Percentiles rank a stretch among this genome's conserved stretches.
These are phyloP conservation scores for Ettlia oleoabundans DNA, from an alignment of 139 green algal species.

Conservation along the genomic window DNA sequence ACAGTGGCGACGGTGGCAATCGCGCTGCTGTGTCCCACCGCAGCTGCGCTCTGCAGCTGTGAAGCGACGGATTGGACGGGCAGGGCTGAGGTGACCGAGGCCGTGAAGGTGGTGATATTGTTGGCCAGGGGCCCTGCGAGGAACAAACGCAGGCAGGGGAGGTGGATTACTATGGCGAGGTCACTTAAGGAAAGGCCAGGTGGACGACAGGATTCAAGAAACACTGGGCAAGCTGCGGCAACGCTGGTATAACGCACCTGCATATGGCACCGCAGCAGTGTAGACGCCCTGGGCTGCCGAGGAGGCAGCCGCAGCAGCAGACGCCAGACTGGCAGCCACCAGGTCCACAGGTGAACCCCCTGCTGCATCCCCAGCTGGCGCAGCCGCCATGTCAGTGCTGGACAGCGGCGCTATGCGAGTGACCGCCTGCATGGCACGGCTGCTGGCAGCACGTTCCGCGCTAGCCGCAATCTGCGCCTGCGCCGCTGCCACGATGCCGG, in stretches of 20 bases:
- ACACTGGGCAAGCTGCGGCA: neutral
- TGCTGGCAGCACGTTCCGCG: neutral
- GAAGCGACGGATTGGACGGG: conserved; percentile 41
- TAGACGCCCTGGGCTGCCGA: conserved; percentile 45
- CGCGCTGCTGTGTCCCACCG: conserved; percentile 47
- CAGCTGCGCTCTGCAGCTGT: conserved; percentile 60
- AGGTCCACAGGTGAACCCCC: conserved; percentile 50
- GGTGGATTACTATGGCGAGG: neutral
- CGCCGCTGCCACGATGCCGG: neutral
- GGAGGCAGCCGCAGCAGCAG: conserved; percentile 59
- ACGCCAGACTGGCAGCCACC: conserved; percentile 60
- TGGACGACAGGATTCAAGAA: no score
- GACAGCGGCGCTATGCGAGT: neutral
- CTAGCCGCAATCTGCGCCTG: neutral
- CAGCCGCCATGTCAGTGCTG: neutral
- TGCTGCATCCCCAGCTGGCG: neutral
- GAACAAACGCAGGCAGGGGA: conserved; percentile 4
- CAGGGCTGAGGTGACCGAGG: conserved; percentile 18
- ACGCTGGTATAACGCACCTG: conserved; percentile 8
- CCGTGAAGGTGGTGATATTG: conserved; percentile 36
- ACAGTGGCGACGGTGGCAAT: conserved; percentile 57
- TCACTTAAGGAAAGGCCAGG: neutral
- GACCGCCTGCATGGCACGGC: neutral
- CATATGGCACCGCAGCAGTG: conserved; percentile 28
- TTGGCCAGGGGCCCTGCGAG: conserved; percentile 41